Evolutionary conservation across 2,329 filamentous ascomycete species (phyloP), one percentile per base, ranked within the genome.

Genomic region (Phaeosphaeria sp.): DNA sequence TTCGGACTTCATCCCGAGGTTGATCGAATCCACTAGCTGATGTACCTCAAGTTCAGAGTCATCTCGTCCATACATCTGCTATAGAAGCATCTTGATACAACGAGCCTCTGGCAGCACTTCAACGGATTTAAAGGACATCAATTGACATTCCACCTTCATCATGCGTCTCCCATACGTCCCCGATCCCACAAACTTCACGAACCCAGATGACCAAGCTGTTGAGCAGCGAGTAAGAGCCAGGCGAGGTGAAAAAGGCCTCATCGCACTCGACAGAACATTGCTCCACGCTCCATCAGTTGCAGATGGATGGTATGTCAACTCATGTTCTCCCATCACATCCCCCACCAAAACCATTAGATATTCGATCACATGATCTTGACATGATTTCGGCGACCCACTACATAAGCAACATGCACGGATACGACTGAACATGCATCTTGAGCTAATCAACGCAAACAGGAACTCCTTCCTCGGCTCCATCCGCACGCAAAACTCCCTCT

Each of bases 401-500:
- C n/a, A n/a, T n/a, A n/a, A n/a, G n/a, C n/a, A n/a, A n/a, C n/a
- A n/a, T n/a, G n/a, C n/a, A n/a, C n/a, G n/a, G n/a, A n/a, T n/a
- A n/a, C n/a, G n/a, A n/a, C n/a, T n/a, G n/a, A n/a, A n/a, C n/a
- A n/a, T n/a, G n/a, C n/a, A n/a, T n/a, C n/a, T n/a, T n/a, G n/a
- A n/a, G n/a, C n/a, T n/a, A n/a, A n/a, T n/a, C n/a, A n/a, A n/a
- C n/a, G n/a, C n/a, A n/a, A n/a, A n/a, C 51, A 78, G 76, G 83
- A 87, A 86, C 69, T 77, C 80, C 20, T 86, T 86, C 64, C 77
- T 87, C 30, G 83, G 83, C 43, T 78, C 84, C 39, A 84, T 87
- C 45, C 82, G 85, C 45, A 84, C 82, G 1, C 74, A 78, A 56
- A 87, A 83, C 6, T 81, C 78, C 13, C 76, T 87, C 2, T 70